Base-by-base conservation (phyloP, 176 grass and related monocot species). In the Pontederia paniculata region DNA sequence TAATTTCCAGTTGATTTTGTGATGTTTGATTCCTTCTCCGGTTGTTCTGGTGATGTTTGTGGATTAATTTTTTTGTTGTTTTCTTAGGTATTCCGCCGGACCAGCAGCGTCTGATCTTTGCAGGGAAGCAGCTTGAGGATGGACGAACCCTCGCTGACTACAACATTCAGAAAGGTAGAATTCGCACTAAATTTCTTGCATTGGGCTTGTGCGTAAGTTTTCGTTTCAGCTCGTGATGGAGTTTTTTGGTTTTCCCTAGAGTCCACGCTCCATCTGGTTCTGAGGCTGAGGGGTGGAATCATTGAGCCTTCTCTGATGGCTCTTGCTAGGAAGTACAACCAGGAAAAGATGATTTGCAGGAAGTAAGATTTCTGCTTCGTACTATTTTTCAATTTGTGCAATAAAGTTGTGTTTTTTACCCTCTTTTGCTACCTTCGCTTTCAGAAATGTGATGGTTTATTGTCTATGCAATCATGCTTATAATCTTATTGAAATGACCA, bases 291-390 rank as follows among this genome's bases (percentile, higher is more conserved):
- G 16, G 81, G 84, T 12, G 84, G 89, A 21, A 95, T 95, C 77
- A 85, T 85, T 48, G 89, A 88, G 57, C 84, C 89, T 2, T 88
- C 81, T 2, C 84, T 95, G 16, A 86, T 85, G 89, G 89, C 89
- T 44, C 84, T 95, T 56, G 89, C 89, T 14, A 82, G 89, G 80
- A 95, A 95, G 74, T 88, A 84, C 72, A 88, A 88, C 51, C 84
- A 95, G 61, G 89, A 95, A 21, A 95, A 88, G 72, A 95, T 88
- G 84, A 95, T 88, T 55, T 85, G 84, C 75, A 83, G 89, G 70
- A 95, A 95, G 84, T 95, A 72, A 57, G 19, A 6, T 0, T 12
- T 19, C 22, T 41, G 14, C 21, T n/a, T 12, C 9, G 20, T 8
- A 10, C 14, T 57, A 14, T 14, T 57, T 13, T 21, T 22, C 12